Percentiles rank a stretch among this genome's conserved stretches.
Evolutionary conservation across 169 alveolate genomes (phyloP).

Genomic region (Eimeria maxima): DNA sequence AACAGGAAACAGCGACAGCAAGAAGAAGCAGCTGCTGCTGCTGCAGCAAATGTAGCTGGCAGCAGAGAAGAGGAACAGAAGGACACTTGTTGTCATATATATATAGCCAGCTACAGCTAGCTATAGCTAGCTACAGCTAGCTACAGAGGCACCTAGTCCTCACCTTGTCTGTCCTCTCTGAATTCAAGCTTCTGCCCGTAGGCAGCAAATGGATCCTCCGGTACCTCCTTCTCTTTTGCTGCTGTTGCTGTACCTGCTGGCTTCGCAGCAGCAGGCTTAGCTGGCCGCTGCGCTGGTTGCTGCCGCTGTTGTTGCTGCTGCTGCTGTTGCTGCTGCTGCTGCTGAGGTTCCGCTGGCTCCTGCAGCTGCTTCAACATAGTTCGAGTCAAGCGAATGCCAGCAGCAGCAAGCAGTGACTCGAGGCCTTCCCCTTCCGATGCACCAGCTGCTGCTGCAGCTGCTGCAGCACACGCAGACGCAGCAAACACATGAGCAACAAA

Average conservation of each 20-base stretch:
- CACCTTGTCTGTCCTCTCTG: slow-evolving; percentile 63
- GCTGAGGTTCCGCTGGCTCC: slow-evolving; percentile 36
- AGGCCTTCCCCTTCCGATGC: slow-evolving; percentile 22
- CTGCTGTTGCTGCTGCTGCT: slow-evolving; percentile 58
- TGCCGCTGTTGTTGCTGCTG: neutral
- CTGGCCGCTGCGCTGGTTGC: neutral
- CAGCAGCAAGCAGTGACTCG: slow-evolving; percentile 50
- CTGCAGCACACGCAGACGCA: slow-evolving; percentile 44
- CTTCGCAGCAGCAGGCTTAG: neutral
- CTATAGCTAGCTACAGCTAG: too few species aligned
- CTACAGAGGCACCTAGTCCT: neutral
- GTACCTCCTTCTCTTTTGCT: slow-evolving; percentile 8
- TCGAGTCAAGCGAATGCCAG: slow-evolving; percentile 61
- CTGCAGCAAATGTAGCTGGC: neutral
- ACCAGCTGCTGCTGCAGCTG: neutral
- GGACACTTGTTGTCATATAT: neutral
- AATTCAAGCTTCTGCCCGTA: slow-evolving; percentile 37
- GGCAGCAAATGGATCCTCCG: slow-evolving; percentile 6
- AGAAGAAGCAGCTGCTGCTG: neutral
- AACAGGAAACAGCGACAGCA: neutral
- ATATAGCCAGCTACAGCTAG: neutral
- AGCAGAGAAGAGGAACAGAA: neutral
- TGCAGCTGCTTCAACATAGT: slow-evolving; percentile 76
- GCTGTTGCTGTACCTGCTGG: slow-evolving; percentile 24
- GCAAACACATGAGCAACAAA: slow-evolving; percentile 81